Evolutionary conservation across 1,139 yeast genomes (phyloP), one percentile per base, ranked within the genome.

Genomic region (Taphrina wiesneri): DNA sequence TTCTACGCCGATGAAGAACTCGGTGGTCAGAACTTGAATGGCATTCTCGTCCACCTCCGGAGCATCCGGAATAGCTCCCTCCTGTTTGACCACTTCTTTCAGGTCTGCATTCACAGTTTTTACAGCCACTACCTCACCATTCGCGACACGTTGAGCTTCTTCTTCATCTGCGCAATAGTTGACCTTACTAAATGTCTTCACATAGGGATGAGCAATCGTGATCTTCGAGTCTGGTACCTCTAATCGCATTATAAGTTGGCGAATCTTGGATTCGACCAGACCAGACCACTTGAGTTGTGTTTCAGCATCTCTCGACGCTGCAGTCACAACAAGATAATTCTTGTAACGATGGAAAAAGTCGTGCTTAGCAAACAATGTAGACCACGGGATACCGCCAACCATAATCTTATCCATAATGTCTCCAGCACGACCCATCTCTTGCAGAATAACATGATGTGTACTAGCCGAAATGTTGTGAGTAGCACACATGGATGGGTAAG

Each of bases 401-500:
- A 80, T 80, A 59, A 95, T 88, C n/a, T 86, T 88, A 70, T 81
- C 84, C 80, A 90, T 84, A 9, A 91, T 80, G 51, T 82, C 85
- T 1, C 82, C 80, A 0, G 96, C 98, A 70, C 97, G 83, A 67
- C 81, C 77, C 71, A 93, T 81, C 75, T 93, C 99, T 19, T 79
- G 75, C 74, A 90, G 73, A 41, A 93, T 90, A 19, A 93, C 84
- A 71, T 83, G 85, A 74, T 90, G 95, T 0, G 98, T 92, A 0
- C 97, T 90, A 21, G 83, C 83, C 0, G 96, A 87, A 53, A 93
- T 92, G 75, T 93, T 93, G 75, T 93, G 99, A 0, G 99, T 93
- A 0, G 99, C 97, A 77, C 99, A 93, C 99, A 93, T 93, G 0
- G 98, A 91, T 0, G 99, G 99, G 74, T 93, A 93, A 0, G 99